Base-by-base conservation (phyloP, 345 rosid species). In the Gossypium anomalum region DNA sequence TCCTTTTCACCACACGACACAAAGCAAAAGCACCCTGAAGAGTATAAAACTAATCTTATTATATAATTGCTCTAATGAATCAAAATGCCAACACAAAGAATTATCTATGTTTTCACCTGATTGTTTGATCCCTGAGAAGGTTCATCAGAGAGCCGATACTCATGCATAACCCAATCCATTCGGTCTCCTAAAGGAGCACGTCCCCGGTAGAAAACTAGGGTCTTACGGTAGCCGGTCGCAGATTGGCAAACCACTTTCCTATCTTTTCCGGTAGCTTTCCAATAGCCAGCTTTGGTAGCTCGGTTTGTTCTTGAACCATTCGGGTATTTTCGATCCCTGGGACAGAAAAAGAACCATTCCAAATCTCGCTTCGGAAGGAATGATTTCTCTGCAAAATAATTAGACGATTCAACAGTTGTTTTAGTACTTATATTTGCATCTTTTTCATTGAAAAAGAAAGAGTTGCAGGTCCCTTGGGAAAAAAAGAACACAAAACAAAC, bases 291-390 rank as follows among this genome's bases (percentile, higher is more conserved):
- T 77, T 86, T 87, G 56, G 98, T 94, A 78, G 97, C 94, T 81
- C 97, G 75, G 55, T 94, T 94, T 41, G 97, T 86, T 78, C 95
- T 78, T 3, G 88, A 89, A 16, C 95, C 97, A 71, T 92, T 94
- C 0, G 95, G 95, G 69, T 94, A 88, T 80, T 94, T 92, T 71
- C 91, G 83, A 69, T 94, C 97, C 62, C 97, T 79, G 4, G 90
- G 92, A 78, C 92, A 90, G 86, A 90, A 92, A 81, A 94, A 94
- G 88, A 92, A 94, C 97, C 97, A 92, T 52, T 92, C 97, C 94
- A 85, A 75, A 77, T 94, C 97, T 77, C 94, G 81, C 11, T 76
- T 83, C 0, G 95, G 92, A 74, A 94, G 93, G 80, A 90, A 89
- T 0, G 97, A 90, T 64, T 87, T 94, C 74, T 89, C 95, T 92